These are phyloP conservation scores for Arthrinium phaeospermum DNA, from an alignment of 2,329 filamentous ascomycete species.

Conservation along the genomic window DNA sequence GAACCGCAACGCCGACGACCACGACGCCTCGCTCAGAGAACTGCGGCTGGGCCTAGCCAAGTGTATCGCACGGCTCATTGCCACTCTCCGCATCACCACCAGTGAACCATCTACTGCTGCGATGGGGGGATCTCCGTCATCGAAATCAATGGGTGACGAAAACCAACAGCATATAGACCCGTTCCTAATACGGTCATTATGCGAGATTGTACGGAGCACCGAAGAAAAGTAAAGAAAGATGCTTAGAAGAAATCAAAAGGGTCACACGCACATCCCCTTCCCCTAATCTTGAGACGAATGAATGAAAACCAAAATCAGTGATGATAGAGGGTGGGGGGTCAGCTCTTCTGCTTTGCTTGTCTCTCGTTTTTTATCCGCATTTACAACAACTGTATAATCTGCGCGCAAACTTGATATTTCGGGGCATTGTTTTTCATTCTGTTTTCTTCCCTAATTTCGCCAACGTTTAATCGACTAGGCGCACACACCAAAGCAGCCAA, in stretches of 20 bases:
- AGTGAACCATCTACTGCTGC: neutral
- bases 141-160: constrained; percentile 20
- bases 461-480: neutral
- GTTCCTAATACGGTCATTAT: constrained; percentile 46
- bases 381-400: neutral
- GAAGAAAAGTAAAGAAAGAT: constrained; percentile 38
- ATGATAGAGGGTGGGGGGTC: neutral
- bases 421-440: neutral
- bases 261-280: neutral
- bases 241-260: neutral
- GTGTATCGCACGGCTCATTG: constrained; percentile 57
- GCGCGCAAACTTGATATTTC: neutral
- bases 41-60: constrained; percentile 55
- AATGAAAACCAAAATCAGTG: neutral
- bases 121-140: neutral
- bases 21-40: constrained; percentile 46
- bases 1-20: constrained; percentile 23
- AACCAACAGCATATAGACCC: constrained; percentile 39
- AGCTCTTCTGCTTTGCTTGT: neutral
- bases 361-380: neutral
- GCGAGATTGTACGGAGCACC: constrained; percentile 48
- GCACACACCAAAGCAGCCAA: neutral
- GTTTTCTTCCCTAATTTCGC: neutral
- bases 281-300: constrained; percentile 5
- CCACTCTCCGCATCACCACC: constrained; percentile 47